Evolutionary conservation across 164 flowering plant species (phyloP).

Genomic region (Saururus chinensis): DNA sequence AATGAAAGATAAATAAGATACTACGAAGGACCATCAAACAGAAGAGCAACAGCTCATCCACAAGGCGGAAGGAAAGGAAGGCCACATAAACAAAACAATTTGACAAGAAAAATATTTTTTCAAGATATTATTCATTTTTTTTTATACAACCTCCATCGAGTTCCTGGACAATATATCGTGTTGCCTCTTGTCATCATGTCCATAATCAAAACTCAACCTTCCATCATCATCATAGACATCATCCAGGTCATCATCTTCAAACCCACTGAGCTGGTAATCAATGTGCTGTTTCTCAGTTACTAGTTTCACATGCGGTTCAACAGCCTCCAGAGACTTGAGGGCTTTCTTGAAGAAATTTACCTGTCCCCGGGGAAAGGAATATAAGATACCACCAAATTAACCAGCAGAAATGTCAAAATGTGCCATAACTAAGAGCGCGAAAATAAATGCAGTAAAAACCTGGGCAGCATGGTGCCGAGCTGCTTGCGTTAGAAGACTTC

Average conservation of each 20-base stretch:
- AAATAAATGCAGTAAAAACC: slow-evolving; percentile 25
- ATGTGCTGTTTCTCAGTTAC: slow-evolving; percentile 70
- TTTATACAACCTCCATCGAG: slow-evolving; percentile 89
- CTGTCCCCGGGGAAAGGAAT: slow-evolving; percentile 32
- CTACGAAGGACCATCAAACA: neutral
- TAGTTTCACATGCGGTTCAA: slow-evolving; percentile 67
- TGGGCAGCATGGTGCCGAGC: slow-evolving; percentile 96
- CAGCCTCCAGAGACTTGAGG: slow-evolving; percentile 52
- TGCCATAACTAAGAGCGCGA: neutral
- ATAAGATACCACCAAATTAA: slow-evolving; percentile 3
- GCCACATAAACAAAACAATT: neutral
- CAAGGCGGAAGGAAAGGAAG: neutral
- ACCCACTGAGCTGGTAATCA: slow-evolving; percentile 75
- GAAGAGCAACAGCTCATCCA: neutral
- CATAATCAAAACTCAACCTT: slow-evolving; percentile 81
- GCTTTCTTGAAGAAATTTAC: slow-evolving; percentile 69
- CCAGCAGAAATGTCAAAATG: neutral
- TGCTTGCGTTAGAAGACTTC: slow-evolving; percentile 91
- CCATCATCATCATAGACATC: slow-evolving; percentile 50
- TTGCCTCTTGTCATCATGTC: slow-evolving; percentile 40
- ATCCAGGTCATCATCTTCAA: slow-evolving; percentile 55
- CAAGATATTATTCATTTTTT: neutral
- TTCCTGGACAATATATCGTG: slow-evolving; percentile 33
- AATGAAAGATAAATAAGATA: neutral
- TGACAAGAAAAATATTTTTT: neutral